Evolutionary conservation across 192 early-diverging fungal species (phyloP), one percentile per base, ranked within the genome.

Genomic region (Linnemannia zychae): DNA sequence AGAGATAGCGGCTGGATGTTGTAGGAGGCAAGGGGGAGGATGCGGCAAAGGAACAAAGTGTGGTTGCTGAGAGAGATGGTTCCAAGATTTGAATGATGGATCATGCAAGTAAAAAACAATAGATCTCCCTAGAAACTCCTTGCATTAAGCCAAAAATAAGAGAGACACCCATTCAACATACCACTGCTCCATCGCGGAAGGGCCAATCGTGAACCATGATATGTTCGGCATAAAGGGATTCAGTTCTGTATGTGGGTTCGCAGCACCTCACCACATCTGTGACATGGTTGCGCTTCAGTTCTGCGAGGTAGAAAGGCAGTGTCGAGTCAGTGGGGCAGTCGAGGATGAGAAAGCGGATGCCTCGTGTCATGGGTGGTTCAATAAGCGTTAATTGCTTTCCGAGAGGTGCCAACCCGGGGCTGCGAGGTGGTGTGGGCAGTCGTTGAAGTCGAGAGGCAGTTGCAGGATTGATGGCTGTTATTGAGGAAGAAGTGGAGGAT

Each of bases 221-320:
- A 44, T 90, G 89, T 36, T 90, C 77, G 17, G 80, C 88, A 72
- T 89, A 89, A 3, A 97, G 88, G 9, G 90, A 82, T 15, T 89
- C 87, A 24, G 90, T 89, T 18, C 88, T 87, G 79, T 98, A 98
- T 3, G 96, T 97, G 34, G 96, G 95, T 87, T 98, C 94, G 86
- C 97, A 98, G 37, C 96, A 96, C 1, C 96, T 94, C n/a, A 98
- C 97, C 17, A 98, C 94, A 67, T 97, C 94, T 9, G 95, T 95
- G 16, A 97, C 97, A 77, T 93, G 91, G 69, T 93, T 87, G 24
- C 90, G 85, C 52, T 91, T 91, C 84, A 97, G 90, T 78, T 96
- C 94, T 18, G 88, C 90, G 31, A 97, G 73, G 78, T 97, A 97
- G 46, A 92, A 90, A 6, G 92, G 89, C 17, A 99, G 87, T 9